Percentiles rank a stretch among this genome's conserved stretches.
phyloP scores from a whole-genome alignment of 2,329 filamentous ascomycete species.

The Onygenales sp. region DNA sequence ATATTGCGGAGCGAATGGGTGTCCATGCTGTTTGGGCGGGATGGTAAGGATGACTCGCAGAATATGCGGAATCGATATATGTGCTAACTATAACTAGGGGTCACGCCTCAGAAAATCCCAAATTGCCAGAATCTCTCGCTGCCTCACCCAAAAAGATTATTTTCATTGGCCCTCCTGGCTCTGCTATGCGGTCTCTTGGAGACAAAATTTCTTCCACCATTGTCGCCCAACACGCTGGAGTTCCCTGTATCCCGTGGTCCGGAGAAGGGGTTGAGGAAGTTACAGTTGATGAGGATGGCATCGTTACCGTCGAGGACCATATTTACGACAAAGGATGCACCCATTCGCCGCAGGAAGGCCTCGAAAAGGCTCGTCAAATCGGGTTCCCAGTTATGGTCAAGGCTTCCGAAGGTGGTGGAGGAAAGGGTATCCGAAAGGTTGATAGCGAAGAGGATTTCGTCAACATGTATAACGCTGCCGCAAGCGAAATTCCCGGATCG shows the following conservation, averaged over 20 bases:
- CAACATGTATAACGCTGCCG: slow-evolving; percentile 84
- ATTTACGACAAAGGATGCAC: slow-evolving; percentile 89
- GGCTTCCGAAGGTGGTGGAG: slow-evolving; percentile 97
- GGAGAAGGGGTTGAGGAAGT: slow-evolving; percentile 84
- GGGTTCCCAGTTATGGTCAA: slow-evolving; percentile 99
- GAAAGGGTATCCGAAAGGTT: slow-evolving; percentile 98
- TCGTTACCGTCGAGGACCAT: slow-evolving; percentile 83
- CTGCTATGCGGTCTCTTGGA: slow-evolving; percentile 96
- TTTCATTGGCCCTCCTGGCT: slow-evolving; percentile 96
- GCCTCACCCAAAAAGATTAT: slow-evolving; percentile 97
- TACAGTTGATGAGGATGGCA: slow-evolving; percentile 65
- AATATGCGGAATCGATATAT: not conserved
- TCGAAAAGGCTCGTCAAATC: slow-evolving; percentile 76
- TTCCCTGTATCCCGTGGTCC: slow-evolving; percentile 99
- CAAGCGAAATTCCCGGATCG: slow-evolving; percentile 94
- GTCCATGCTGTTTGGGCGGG: slow-evolving; percentile 98
- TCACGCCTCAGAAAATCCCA: slow-evolving; percentile 97
- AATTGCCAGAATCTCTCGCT: slow-evolving; percentile 88
- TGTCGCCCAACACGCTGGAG: slow-evolving; percentile 90
- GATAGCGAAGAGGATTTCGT: slow-evolving; percentile 75
- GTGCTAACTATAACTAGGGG: slow-evolving; percentile 49
- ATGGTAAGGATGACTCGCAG: slow-evolving; percentile 56
- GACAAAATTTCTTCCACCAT: slow-evolving; percentile 99
- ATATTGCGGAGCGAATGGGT: slow-evolving; percentile 95
- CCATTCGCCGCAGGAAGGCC: slow-evolving; percentile 77